A percentile compares a stretch with the other conserved stretches of the same genome.
phyloP scores from a whole-genome alignment of 2,329 filamentous ascomycete genomes.

The Calcarisporium arbuscula region DNA sequence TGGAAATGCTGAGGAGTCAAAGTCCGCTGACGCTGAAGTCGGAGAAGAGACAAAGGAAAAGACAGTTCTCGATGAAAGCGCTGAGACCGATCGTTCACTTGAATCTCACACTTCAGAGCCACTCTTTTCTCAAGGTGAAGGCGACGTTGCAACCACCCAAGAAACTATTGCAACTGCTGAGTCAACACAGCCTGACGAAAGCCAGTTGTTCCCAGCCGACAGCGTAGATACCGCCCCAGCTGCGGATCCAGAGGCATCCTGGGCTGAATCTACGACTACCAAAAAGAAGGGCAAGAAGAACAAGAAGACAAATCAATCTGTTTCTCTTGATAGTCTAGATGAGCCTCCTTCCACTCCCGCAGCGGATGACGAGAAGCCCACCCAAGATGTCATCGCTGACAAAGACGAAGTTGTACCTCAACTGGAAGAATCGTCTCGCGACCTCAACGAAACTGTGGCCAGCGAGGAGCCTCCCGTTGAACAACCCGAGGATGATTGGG shows the following conservation, averaged over 20 bases:
- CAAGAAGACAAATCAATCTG: conserved; percentile 22
- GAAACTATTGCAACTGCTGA: conserved; percentile 13
- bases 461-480: conserved; percentile 1
- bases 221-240: conserved; percentile 4
- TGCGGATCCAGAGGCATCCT: conserved; percentile 7
- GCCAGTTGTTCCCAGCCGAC: background rate
- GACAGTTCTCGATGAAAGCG: no score
- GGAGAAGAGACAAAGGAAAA: conserved; percentile 5
- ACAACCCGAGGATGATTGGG: conserved; percentile 13
- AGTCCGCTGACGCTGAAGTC: no score
- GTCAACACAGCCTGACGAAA: conserved; percentile 18
- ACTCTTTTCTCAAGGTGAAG: conserved; percentile 24
- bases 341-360: no score
- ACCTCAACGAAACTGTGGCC: background rate
- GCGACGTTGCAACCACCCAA: conserved; percentile 18
- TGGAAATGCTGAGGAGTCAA: no score
- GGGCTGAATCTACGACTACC: conserved; percentile 6
- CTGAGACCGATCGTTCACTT: conserved; percentile 10
- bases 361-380: background rate
- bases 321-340: no score
- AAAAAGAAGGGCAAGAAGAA: conserved; percentile 27
- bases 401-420: no score
- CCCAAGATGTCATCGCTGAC: conserved; percentile 1
- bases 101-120: conserved; percentile 22
- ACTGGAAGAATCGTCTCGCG: background rate